Conservation (phyloP, 805 yeast species). For the Candida sanyiensis region DNA sequence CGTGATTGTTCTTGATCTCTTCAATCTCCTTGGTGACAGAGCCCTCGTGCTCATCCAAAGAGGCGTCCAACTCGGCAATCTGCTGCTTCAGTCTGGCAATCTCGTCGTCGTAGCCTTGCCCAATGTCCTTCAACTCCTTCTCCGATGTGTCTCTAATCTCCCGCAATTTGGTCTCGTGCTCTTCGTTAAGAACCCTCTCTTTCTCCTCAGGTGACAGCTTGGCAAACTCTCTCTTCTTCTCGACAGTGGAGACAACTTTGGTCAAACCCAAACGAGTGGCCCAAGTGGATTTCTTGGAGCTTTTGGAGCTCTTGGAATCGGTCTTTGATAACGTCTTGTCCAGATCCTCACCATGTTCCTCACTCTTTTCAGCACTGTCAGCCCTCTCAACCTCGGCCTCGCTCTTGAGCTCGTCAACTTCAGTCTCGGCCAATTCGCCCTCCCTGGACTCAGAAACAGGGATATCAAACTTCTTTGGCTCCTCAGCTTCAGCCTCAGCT, state of each 20-base stretch:
- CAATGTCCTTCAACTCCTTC: conserved; percentile 17
- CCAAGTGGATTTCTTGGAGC: conserved; percentile 14
- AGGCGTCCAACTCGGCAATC: conserved; percentile 20
- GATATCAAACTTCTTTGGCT: conserved; percentile 8
- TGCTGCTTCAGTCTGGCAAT: conserved; percentile 21
- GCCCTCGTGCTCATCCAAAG: conserved; percentile 14
- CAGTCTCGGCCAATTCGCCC: conserved; percentile 11
- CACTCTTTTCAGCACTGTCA: background rate
- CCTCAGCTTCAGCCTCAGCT: conserved; percentile 6
- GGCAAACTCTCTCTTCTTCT: conserved; percentile 2
- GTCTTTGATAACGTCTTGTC: background rate
- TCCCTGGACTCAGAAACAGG: conserved; percentile 11
- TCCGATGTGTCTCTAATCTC: conserved; percentile 17
- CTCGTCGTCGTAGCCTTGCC: conserved; percentile 17
- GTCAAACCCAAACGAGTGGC: conserved; percentile 7
- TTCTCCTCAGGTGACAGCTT: conserved; percentile 21
- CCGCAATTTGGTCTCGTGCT: conserved; percentile 16
- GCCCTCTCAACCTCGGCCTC: conserved; percentile 8
- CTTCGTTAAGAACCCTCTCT: conserved; percentile 14
- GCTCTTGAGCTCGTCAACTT: conserved; percentile 12
- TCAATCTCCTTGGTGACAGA: conserved; percentile 14
- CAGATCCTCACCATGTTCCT: conserved; percentile 1
- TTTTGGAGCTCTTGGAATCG: background rate
- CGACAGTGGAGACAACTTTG: conserved; percentile 2
- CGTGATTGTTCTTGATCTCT: conserved; percentile 15